Base-by-base conservation (phyloP, 2,329 filamentous ascomycete genomes). In the Triangularia setosa region DNA sequence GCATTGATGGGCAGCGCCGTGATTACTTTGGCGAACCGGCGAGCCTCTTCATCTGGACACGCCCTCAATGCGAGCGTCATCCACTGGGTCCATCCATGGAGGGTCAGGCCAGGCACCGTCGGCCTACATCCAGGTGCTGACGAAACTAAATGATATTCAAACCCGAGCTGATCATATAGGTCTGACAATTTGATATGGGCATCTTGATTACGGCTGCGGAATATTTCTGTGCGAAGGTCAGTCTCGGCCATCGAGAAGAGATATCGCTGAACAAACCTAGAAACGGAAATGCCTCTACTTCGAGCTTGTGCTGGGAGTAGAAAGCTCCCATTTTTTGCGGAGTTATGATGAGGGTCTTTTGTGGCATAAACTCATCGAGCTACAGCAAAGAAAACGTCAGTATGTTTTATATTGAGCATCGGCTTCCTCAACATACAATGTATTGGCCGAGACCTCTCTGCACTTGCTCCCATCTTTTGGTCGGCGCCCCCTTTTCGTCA, bases 321-420 rank as follows among this genome's bases (percentile, higher is more conserved):
- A 93, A 91, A 57, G 83, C 81, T 14, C 85, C 82, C 79, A 97
- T 84, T 77, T 95, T 95, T 4, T 85, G 79, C 0, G 92, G 92
- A 0, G 89, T 86, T 35, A 96, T 82, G 52, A 95, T 90, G 16
- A 94, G 79, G 33, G 84, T 89, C 58, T 84, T 83, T 67, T 83
- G 85, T 0, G 90, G 89, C 56, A 86, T 79, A 72, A 88, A 90
- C 68, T 91, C 84, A 63, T 90, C 85, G 69, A 91, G 88, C 87
- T 90, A 62, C 24, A 12, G 30, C 8, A 61, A 16, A 21, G 23
- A 3, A 27, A 21, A 27, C 2, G 57, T 59, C 27, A 59, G 33
- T 25, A 1, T 16, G 11, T 27, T n/a, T 7, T 28, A 4, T 27
- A 25, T 27, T 5, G 11, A 27, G 2, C 23, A n/a, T 66, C 69